Evolutionary conservation across 2,329 filamentous ascomycete species (phyloP), one percentile per base, ranked within the genome.

Genomic region (Fusarium denticulatum): DNA sequence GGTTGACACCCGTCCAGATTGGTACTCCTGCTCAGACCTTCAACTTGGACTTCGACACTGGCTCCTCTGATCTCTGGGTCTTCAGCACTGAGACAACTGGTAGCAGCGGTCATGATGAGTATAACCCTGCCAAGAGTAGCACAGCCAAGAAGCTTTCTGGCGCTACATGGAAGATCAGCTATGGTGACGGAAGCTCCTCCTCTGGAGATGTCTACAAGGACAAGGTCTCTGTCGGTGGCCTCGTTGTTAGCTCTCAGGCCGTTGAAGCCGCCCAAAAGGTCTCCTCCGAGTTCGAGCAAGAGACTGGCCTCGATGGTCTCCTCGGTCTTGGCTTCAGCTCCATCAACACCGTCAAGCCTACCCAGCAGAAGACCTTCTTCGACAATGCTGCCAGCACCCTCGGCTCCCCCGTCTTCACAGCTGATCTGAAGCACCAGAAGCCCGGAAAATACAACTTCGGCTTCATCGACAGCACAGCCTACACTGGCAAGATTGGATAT

Each of bases 401-500:
- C 6, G 58, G 67, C 14, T 34, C 59, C 2, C 61, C 69, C 4
- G 83, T 95, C 45, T 93, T 95, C 82, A 93, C 92, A 0, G 92
- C 91, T 30, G 88, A 92, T 68, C 85, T 96, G 49, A 88, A 89
- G 77, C 86, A 88, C 72, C 85, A 77, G 42, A 70, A 76, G 18
- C 72, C 80, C 6, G 93, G 93, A 50, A 86, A 88, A 36, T 95
- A 94, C 82, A 91, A 94, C 78, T 95, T 95, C 77, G 93, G 93
- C 68, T 86, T 82, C 75, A 90, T 95, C 76, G 91, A 95, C 79
- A 79, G 77, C 4, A 83, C 83, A 63, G 90, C 93, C 76, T 93
- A 92, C 80, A 85, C 80, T 5, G 93, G 92, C 39, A 76, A 86
- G 8, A 86, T 95, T 76, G 82, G 86, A 28, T 94, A 90, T 79